Conservation (phyloP, 257 asterid species). For the Ocimum tenuiflorum region DNA sequence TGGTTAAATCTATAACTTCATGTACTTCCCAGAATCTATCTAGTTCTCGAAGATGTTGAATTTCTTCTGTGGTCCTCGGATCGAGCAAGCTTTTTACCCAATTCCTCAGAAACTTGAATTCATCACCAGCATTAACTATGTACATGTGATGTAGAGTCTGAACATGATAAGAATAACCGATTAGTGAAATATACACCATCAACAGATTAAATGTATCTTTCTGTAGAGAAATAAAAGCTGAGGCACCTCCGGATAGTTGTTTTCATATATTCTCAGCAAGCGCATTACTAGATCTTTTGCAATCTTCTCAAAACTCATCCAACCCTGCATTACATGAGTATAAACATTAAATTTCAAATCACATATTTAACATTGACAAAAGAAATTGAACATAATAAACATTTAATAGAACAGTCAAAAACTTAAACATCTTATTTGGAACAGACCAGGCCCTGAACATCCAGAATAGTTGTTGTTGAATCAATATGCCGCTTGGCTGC, state of each 20-base stretch:
- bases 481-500: constrained; percentile 81
- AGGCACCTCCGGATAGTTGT: constrained; percentile 96
- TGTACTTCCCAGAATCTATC: constrained; percentile 10
- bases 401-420: constrained; percentile 11
- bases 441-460: constrained; percentile 91
- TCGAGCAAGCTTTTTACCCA: constrained; percentile 82
- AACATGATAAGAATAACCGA: constrained; percentile 24
- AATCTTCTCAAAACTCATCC: constrained; percentile 91
- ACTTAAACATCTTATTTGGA: constrained; percentile 17
- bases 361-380: background rate
- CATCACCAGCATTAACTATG: constrained; percentile 92
- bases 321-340: constrained; percentile 51
- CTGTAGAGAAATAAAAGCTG: constrained; percentile 18
- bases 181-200: constrained; percentile 13
- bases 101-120: constrained; percentile 81
- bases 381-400: background rate
- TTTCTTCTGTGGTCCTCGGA: constrained; percentile 79
- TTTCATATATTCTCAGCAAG: constrained; percentile 88
- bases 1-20: constrained; percentile 17
- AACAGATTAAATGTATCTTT: constrained; percentile 2
- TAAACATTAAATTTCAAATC: background rate
- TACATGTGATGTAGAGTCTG: constrained; percentile 91
- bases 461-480: constrained; percentile 78
- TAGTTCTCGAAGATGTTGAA: constrained; percentile 29
- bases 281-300: constrained; percentile 88